Base-by-base conservation (phyloP, 371 early-diverging fungal species). In the Mortierella sp. region DNA sequence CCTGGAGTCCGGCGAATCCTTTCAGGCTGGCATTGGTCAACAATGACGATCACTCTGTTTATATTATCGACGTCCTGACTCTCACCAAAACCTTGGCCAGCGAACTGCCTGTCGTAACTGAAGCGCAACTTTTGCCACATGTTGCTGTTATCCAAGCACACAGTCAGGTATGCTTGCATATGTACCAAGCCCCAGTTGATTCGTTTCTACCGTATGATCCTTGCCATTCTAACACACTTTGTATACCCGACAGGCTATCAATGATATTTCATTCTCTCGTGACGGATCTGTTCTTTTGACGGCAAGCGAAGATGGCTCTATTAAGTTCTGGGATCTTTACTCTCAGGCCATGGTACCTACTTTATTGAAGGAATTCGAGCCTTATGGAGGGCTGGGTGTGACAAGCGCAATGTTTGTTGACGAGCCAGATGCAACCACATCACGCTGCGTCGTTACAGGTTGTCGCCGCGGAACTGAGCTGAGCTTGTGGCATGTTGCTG, bases 231-330 rank as follows among this genome's bases (percentile, higher is more conserved):
- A 9, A 22, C 47, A 22, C 22, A 44, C 24, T 7, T 24, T 4
- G 34, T 34, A 10, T 34, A 7, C 34, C 34, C 10, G 34, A 10
- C 50, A 80, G 78, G 53, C 78, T 16, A 73, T 81, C 49, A 78
- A 66, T 46, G 81, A 81, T 49, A 57, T 81, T 34, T 63, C 78
- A 12, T 81, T 80, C 29, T 81, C 81, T 2, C 67, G 70, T 1
- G 81, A 81, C 44, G 81, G 81, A 40, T 60, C 81, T 13, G 78
- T 70, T 21, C 55, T 81, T 25, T 54, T 73, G 3, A 81, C 81
- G n/a, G 81, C 80, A 16, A 78, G 74, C 41, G 80, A 69, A 37
- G 79, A 78, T 51, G 80, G 80, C 13, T 53, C 66, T 7, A 69
- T 81, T 60, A 72, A 67, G 43, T 61, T 78, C 44, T 80, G 73